phyloP scores from a whole-genome alignment of 2,329 filamentous ascomycete genomes.

The Aaosphaeria arxii region DNA sequence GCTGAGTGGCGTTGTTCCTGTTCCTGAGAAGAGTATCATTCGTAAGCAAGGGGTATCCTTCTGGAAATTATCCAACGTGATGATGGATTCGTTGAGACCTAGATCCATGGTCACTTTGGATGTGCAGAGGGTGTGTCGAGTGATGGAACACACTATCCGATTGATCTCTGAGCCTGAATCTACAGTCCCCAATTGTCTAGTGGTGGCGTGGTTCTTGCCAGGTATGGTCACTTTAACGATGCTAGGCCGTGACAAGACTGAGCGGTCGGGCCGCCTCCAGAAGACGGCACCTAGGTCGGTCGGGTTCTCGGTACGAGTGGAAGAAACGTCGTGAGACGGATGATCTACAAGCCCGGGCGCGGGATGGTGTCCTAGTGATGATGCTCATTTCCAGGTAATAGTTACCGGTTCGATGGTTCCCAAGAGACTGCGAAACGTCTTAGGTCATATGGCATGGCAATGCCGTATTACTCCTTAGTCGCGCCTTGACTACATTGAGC shows the following conservation, averaged over 20 bases:
- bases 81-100: too few relatives aligned
- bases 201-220: neutral
- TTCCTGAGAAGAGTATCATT: too few relatives aligned
- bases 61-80: too few relatives aligned
- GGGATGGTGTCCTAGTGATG: constrained; percentile 15
- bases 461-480: neutral
- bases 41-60: too few relatives aligned
- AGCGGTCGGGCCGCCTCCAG: constrained; percentile 19
- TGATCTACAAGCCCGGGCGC: constrained; percentile 21
- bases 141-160: too few relatives aligned
- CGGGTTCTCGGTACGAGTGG: too few relatives aligned
- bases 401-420: neutral
- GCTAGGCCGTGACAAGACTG: neutral
- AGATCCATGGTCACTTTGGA: too few relatives aligned
- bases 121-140: too few relatives aligned
- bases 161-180: neutral
- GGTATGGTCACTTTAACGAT: neutral
- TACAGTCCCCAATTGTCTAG: neutral
- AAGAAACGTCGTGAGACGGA: constrained; percentile 15
- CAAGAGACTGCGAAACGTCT: constrained; percentile 5
- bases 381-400: constrained; percentile 17
- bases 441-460: constrained; percentile 3
- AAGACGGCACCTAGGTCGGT: neutral
- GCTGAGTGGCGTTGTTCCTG: too few relatives aligned
- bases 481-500: constrained; percentile 9